phyloP scores from a whole-genome alignment of 768 basidiomycete species.

The Mycena maculata region DNA sequence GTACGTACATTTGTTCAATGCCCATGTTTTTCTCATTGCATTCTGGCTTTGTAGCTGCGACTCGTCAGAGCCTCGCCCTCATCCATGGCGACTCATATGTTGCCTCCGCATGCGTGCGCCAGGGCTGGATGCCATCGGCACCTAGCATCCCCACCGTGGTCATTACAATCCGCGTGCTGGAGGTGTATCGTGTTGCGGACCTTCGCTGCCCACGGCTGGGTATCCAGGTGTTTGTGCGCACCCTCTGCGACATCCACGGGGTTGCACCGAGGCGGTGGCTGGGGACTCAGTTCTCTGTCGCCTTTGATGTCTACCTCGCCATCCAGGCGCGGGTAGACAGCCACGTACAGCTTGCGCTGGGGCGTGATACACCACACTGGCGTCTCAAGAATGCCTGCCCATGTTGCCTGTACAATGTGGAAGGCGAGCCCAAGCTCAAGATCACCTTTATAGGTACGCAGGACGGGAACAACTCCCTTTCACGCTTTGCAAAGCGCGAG shows the following conservation, averaged over 20 bases:
- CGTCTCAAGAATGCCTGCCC: not conserved
- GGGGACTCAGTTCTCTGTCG: not conserved
- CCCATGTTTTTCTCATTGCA: not conserved
- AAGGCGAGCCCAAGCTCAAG: not conserved
- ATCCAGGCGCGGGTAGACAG: not conserved
- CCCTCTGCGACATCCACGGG: not conserved
- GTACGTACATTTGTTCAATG: not conserved
- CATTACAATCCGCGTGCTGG: not conserved
- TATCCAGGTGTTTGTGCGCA: not conserved
- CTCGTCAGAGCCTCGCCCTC: not conserved
- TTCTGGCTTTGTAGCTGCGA: not conserved
- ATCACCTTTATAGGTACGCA: not conserved
- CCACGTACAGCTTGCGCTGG: not conserved
- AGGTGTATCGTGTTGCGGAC: not conserved
- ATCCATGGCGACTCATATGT: not conserved
- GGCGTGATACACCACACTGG: not conserved
- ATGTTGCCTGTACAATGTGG: not conserved
- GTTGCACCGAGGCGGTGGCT: not conserved
- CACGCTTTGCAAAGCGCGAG: not conserved
- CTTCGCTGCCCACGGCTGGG: not conserved
- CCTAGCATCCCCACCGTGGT: not conserved
- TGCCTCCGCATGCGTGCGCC: not conserved
- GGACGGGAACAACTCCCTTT: not conserved
- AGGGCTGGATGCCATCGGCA: not conserved
- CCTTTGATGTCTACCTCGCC: not conserved